Evolutionary conservation across 75 land plant genomes (phyloP).

Genomic region (Selaginella moellendorffii): DNA sequence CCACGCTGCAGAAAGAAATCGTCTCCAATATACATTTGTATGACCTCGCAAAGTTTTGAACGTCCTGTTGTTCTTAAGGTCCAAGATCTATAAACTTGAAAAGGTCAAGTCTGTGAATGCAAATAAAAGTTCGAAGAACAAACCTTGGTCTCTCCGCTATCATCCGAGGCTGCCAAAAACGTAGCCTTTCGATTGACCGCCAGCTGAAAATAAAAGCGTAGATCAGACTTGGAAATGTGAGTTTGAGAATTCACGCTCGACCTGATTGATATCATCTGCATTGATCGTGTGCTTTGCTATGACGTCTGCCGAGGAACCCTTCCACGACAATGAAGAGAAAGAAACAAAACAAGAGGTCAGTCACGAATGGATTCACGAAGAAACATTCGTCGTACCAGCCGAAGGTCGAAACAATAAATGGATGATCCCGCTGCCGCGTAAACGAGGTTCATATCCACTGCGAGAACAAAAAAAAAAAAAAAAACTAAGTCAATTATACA

Average conservation of each 20-base stretch:
- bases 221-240: background rate
- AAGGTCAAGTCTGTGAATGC: background rate
- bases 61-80: conserved; percentile 15
- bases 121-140: background rate
- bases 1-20: background rate
- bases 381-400: conserved; percentile 17
- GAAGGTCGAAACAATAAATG: conserved; percentile 21
- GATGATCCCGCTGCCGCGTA: conserved; percentile 26
- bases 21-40: conserved; percentile 24
- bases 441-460: conserved; percentile 2
- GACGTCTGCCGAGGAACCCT: conserved; percentile 34
- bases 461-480: background rate
- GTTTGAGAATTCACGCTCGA: conserved; percentile 3
- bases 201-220: conserved; percentile 26
- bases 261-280: conserved; percentile 78
- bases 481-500: background rate
- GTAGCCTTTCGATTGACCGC: conserved; percentile 40
- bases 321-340: background rate
- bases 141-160: conserved; percentile 83
- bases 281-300: conserved; percentile 44
- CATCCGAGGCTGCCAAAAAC: conserved; percentile 80
- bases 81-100: conserved; percentile 13
- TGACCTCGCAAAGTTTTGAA: conserved; percentile 26
- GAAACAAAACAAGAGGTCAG: background rate
- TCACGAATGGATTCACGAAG: too few relatives aligned